Conservation (phyloP, 495 filamentous ascomycete genomes). For the Trichoderma asperelloides region DNA sequence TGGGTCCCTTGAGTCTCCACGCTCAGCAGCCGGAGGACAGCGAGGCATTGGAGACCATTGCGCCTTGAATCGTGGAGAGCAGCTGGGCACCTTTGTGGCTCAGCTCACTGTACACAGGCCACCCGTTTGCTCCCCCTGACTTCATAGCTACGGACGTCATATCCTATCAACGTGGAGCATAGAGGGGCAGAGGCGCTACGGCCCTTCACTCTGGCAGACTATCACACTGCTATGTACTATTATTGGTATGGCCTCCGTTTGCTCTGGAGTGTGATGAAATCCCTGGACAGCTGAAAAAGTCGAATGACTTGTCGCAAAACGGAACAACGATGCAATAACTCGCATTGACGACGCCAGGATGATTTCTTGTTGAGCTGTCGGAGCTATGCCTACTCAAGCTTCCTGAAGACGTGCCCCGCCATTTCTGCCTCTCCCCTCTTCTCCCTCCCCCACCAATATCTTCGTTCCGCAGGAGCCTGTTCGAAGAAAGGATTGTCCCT, state of each 20-base stretch:
- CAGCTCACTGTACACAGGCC: not conserved
- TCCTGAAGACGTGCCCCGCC: not conserved
- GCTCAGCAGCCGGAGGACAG: not conserved
- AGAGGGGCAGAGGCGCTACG: not conserved
- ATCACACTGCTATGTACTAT: not conserved
- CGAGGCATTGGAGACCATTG: not conserved
- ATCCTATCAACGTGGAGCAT: not conserved
- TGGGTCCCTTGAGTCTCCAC: not conserved
- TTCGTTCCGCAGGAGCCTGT: not conserved
- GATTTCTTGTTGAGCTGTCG: not conserved
- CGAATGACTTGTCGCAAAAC: not conserved
- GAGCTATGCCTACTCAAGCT: conserved; percentile 1
- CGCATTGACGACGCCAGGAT: not conserved
- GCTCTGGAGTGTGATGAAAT: not conserved
- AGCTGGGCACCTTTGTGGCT: conserved; percentile 1
- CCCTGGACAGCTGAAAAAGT: not conserved
- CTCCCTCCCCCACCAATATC: not conserved
- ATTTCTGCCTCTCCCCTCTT: not conserved
- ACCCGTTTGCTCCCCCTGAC: not conserved
- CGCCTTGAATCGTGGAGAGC: not conserved
- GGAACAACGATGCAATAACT: not conserved
- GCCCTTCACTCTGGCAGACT: not conserved
- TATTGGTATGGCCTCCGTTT: not conserved
- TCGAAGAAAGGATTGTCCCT: not conserved
- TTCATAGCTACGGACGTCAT: not conserved